Base-by-base conservation (phyloP, 2,329 filamentous ascomycete species). In the Dactylellina parvicollis region DNA sequence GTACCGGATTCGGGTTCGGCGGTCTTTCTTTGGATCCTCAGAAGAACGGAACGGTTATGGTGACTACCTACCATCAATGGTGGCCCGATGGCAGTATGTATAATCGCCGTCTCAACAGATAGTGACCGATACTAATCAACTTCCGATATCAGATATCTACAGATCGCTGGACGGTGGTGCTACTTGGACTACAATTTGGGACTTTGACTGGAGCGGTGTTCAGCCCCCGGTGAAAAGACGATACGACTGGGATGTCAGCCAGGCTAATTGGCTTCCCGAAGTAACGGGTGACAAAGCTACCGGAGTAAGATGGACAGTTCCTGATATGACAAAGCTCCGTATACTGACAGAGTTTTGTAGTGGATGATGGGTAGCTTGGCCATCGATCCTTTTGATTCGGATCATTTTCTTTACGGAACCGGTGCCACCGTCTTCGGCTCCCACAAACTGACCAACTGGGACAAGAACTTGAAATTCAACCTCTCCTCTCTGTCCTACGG, bases 281-380 rank as follows among this genome's bases (percentile, higher is more conserved):
- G 28, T 66, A 4, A 61, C 60, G n/a, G 69, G 69, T 4, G 69
- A 73, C 28, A 73, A 73, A 30, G 30, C 50, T 22, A 62, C 57
- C 2, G 69, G 69, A 24, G 69, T 66, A 65, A 42, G 85, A 82
- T 86, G 56, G n/a, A 2, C 80, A 84, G 84, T 66, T n/a, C 16
- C 9, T 30, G 26, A 34, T 24, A 7, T 26, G 84, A 85, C 79
- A 80, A 80, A 49, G 5, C 22, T 18, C 12, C 2, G 30, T 16
- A 18, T 55, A 2, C 16, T 36, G 49, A 26, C 14, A 20, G 10
- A 54, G 18, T 14, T 30, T 78, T 87, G 1, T 86, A 86, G 1
- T 88, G 86, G 86, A 88, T 87, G 86, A 85, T 87, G 8, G 86
- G 87, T 77, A 80, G 83, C 0, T 78, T 88, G 5, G 84, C 84